These are phyloP conservation scores for Cladophialophora immunda DNA, from an alignment of 2,329 filamentous ascomycete species.

Conservation along the genomic window DNA sequence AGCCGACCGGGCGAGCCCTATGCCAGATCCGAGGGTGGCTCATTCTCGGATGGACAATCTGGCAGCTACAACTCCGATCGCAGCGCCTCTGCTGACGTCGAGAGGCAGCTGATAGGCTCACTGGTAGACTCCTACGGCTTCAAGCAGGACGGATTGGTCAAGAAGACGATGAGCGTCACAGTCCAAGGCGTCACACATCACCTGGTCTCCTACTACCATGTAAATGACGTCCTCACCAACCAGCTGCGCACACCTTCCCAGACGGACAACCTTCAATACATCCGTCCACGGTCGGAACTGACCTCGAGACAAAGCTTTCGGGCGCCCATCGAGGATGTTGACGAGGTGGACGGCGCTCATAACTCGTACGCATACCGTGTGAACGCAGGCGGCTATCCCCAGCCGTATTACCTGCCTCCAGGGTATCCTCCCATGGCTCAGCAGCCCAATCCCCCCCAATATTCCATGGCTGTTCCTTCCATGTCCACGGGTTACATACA, in stretches of 20 bases:
- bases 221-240: slow-evolving; percentile 77
- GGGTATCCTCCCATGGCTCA: slow-evolving; percentile 38
- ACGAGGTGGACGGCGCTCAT: slow-evolving; percentile 54
- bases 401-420: slow-evolving; percentile 35
- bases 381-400: slow-evolving; percentile 42
- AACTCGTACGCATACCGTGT: slow-evolving; percentile 51
- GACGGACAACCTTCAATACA: slow-evolving; percentile 58
- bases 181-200: slow-evolving; percentile 80
- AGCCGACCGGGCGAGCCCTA: slow-evolving; percentile 64
- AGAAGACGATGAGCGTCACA: slow-evolving; percentile 89
- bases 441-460: slow-evolving; percentile 32
- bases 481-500: slow-evolving; percentile 38
- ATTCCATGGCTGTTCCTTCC: slow-evolving; percentile 36
- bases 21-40: slow-evolving; percentile 46
- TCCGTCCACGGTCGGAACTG: slow-evolving; percentile 67
- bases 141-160: slow-evolving; percentile 81
- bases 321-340: slow-evolving; percentile 69
- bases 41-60: slow-evolving; percentile 50
- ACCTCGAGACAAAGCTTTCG: slow-evolving; percentile 72
- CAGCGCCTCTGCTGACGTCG: slow-evolving; percentile 53
- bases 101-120: slow-evolving; percentile 77
- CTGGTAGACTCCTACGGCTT: slow-evolving; percentile 90
- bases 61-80: slow-evolving; percentile 49
- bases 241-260: slow-evolving; percentile 66
- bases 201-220: slow-evolving; percentile 86